Base-by-base conservation (phyloP, 805 yeast genomes). In the Myxozyma melibiosi region DNA sequence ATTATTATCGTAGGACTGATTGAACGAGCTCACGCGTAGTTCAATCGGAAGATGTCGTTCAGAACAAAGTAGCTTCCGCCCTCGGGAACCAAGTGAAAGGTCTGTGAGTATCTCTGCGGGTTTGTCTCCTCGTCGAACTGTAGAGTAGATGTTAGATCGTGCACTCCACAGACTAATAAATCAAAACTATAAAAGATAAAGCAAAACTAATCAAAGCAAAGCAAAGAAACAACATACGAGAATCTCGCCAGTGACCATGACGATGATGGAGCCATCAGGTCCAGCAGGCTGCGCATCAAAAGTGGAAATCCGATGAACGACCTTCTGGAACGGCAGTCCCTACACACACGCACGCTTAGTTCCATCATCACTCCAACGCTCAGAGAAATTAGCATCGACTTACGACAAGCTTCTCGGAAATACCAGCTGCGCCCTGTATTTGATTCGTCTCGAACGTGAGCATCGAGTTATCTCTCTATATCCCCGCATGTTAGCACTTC, bases 211-310 rank as follows among this genome's bases (percentile, higher is more conserved):
- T 13, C 9, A 40, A 2, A 35, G 2, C 31, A 8, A 45, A 2
- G 39, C 18, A 18, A 11, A 44, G 39, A 20, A 14, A 46, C 7
- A 27, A 54, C 67, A 22, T 61, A 79, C 76, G 68, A 90, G 76
- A 65, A 94, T 81, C 74, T 89, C 97, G 63, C 99, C 99, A 53
- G 99, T 94, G 67, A 94, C 97, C 94, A 94, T 86, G 52, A 92
- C 98, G 68, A 94, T 80, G 54, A 94, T 96, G 71, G 92, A 97
- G 30, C 75, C 76, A 67, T 78, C 82, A 57, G 96, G 89, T 56
- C 96, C 86, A 37, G 95, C 96, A 48, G 99, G 99, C 77, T 94
- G 99, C 44, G 98, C 98, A 70, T 94, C 98, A 70, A 94, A 81
- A 42, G 98, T 92, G 53, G 96, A 85, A 71, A 94, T 86, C 77